Percentiles rank a stretch among this genome's conserved stretches.
Evolutionary conservation across 2,329 filamentous ascomycete species (phyloP).

Genomic region (Fulvia fulva): DNA sequence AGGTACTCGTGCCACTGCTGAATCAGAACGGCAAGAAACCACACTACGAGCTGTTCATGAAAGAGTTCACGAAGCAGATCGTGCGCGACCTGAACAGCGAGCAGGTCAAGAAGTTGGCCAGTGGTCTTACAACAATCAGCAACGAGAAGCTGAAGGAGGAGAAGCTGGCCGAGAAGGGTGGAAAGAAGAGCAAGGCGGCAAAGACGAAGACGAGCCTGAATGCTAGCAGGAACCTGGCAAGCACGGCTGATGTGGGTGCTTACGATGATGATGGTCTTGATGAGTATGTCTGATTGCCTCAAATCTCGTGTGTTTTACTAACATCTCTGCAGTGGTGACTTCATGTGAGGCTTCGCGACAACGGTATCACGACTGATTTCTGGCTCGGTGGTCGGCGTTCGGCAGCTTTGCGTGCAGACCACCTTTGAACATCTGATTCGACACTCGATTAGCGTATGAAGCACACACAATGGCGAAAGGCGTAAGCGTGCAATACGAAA

Average conservation of each 20-base stretch:
- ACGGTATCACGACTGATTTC: neutral
- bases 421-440: neutral
- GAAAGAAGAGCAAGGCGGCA: constrained; percentile 94
- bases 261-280: constrained; percentile 80
- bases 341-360: constrained; percentile 11
- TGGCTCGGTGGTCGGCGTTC: neutral
- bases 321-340: constrained; percentile 10
- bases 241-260: constrained; percentile 63
- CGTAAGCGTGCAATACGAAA: neutral
- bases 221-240: constrained; percentile 55
- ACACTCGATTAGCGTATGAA: constrained; percentile 3
- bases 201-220: constrained; percentile 90
- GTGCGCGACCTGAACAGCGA: constrained; percentile 83
- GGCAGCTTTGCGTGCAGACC: neutral
- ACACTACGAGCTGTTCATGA: constrained; percentile 83
- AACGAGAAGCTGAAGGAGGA: constrained; percentile 99
- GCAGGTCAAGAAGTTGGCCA: constrained; percentile 95
- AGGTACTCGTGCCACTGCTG: constrained; percentile 75
- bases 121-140: constrained; percentile 77
- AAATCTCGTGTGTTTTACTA: neutral
- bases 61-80: constrained; percentile 85
- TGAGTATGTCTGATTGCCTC: constrained; percentile 60
- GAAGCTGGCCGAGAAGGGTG: constrained; percentile 87
- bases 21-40: constrained; percentile 75
- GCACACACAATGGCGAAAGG: neutral